phyloP scores from a whole-genome alignment of 139 green algal genomes.

The Edaphochlamys debaryana region DNA sequence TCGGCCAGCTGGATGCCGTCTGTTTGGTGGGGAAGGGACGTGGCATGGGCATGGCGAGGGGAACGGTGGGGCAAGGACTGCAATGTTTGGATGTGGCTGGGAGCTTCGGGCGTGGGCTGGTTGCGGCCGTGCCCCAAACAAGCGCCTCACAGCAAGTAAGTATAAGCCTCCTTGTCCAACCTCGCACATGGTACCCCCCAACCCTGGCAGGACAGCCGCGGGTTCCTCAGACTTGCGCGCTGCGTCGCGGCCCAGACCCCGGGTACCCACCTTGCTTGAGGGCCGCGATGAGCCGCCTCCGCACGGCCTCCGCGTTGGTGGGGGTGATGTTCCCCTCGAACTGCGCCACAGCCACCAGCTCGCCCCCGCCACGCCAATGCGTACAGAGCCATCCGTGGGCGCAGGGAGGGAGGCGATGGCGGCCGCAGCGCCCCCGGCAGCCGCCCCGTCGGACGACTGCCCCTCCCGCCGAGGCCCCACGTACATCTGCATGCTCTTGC shows the following conservation, averaged over 20 bases:
- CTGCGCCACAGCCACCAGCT: conserved; percentile 65
- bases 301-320: conserved; percentile 45
- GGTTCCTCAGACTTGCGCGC: too few relatives aligned
- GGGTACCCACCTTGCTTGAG: conserved; percentile 52
- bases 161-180: too few relatives aligned
- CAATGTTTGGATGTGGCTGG: too few relatives aligned
- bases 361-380: conserved; percentile 62
- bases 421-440: not conserved
- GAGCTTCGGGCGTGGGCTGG: too few relatives aligned
- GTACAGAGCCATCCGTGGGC: conserved; percentile 17
- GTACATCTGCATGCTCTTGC: conserved; percentile 60
- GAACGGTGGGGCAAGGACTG: too few relatives aligned
- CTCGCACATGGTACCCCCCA: too few relatives aligned
- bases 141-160: too few relatives aligned
- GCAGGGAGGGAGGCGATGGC: conserved; percentile 34
- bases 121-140: too few relatives aligned
- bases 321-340: conserved; percentile 76
- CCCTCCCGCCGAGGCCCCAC: not conserved
- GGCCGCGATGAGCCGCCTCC: conserved; percentile 42
- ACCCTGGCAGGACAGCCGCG: too few relatives aligned
- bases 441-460: not conserved
- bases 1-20: conserved; percentile 63
- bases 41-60: too few relatives aligned
- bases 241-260: too few relatives aligned
- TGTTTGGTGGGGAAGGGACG: too few relatives aligned